These are phyloP conservation scores for Volvox reticuliferus DNA, from an alignment of 139 green algal species.

Conservation along the genomic window DNA sequence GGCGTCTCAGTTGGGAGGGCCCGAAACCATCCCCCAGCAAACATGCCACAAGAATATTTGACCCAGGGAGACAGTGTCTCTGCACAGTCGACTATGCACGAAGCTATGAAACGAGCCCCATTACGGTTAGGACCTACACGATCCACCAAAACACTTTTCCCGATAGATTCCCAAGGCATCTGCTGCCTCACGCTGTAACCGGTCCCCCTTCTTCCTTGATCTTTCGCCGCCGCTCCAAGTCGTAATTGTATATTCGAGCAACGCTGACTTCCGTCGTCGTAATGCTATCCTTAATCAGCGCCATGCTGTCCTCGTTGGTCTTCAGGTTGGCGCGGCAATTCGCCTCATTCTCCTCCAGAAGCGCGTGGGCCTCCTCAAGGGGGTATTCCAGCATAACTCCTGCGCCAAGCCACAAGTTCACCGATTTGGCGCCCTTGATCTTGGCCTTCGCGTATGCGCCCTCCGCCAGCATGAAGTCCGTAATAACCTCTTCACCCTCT, in stretches of 20 bases:
- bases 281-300: conserved; percentile 57
- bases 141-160: too few species aligned
- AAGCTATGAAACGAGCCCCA: too few species aligned
- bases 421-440: conserved; percentile 61
- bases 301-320: conserved; percentile 60
- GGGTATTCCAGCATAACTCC: conserved; percentile 87
- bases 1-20: too few species aligned
- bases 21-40: not conserved
- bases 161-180: too few species aligned
- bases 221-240: conserved; percentile 59
- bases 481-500: conserved; percentile 18
- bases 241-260: conserved; percentile 71
- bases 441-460: conserved; percentile 70
- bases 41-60: not conserved
- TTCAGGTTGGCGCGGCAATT: conserved; percentile 63
- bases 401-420: conserved; percentile 87
- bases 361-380: conserved; percentile 71
- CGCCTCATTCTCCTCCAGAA: conserved; percentile 69
- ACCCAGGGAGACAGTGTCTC: too few species aligned
- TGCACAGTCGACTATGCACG: too few species aligned
- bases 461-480: conserved; percentile 78
- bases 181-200: not conserved
- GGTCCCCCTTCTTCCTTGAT: conserved; percentile 5
- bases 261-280: conserved; percentile 75
- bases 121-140: too few species aligned